Conservation (phyloP, 2,329 filamentous ascomycete genomes). For the Arthroderma sp. region DNA sequence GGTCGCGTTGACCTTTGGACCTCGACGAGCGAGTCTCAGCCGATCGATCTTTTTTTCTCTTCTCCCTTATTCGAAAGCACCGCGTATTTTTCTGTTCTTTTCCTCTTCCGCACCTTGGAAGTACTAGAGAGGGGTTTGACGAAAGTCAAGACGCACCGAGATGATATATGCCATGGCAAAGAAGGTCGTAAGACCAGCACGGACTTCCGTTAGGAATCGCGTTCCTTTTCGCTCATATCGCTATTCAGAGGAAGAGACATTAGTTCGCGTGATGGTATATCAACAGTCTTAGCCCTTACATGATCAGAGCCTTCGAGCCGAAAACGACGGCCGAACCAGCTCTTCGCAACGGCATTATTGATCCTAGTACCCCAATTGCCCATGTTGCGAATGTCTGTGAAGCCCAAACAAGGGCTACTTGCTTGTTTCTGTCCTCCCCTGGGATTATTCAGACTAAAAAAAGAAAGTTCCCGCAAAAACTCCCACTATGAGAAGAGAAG, state of each 20-base stretch:
- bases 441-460: background rate
- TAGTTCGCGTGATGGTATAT: slow-evolving; percentile 6
- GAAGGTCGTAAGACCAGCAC: slow-evolving; percentile 68
- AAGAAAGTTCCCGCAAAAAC: background rate
- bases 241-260: slow-evolving; percentile 25
- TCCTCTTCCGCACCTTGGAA: background rate
- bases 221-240: slow-evolving; percentile 59
- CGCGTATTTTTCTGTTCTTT: too few species aligned
- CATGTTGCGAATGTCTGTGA: slow-evolving; percentile 1
- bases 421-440: background rate
- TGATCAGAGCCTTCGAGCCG: slow-evolving; percentile 70
- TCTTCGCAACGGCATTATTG: slow-evolving; percentile 49
- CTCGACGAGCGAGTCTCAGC: background rate
- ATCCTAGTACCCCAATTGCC: slow-evolving; percentile 34
- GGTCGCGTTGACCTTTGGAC: slow-evolving; percentile 43
- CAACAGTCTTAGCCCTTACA: slow-evolving; percentile 37
- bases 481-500: background rate
- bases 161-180: slow-evolving; percentile 76
- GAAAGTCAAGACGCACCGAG: slow-evolving; percentile 43
- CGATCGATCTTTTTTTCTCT: background rate
- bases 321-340: slow-evolving; percentile 59
- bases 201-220: slow-evolving; percentile 69
- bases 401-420: background rate
- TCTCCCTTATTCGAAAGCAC: background rate
- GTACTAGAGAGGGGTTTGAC: background rate